These are phyloP conservation scores for Persicaria tinctoria DNA, from an alignment of 148 eudicot species.

Conservation along the genomic window DNA sequence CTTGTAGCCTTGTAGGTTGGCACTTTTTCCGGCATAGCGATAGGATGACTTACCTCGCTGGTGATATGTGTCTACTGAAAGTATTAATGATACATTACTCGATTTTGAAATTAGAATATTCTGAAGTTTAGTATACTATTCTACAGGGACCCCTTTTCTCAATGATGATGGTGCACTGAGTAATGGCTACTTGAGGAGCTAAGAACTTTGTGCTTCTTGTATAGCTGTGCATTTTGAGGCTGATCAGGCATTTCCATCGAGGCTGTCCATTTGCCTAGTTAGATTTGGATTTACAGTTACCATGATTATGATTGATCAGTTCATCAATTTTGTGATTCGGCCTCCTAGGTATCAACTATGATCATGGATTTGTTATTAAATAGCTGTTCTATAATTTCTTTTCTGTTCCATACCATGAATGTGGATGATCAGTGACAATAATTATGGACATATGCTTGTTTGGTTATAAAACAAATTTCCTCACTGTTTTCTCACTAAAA, in stretches of 20 bases:
- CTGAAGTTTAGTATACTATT: neutral
- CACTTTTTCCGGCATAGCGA: neutral
- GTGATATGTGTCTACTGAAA: neutral
- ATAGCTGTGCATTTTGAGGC: neutral
- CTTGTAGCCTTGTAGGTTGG: neutral
- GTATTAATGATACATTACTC: neutral
- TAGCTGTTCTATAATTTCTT: constrained; percentile 1
- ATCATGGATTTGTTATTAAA: neutral
- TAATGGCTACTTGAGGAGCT: constrained; percentile 6
- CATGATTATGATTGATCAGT: constrained; percentile 52
- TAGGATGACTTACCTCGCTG: neutral
- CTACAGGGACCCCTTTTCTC: constrained; percentile 1
- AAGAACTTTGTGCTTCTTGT: constrained; percentile 9
- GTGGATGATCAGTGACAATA: neutral
- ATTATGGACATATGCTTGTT: neutral
- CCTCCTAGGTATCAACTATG: constrained; percentile 57
- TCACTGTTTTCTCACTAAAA: neutral
- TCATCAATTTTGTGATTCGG: constrained; percentile 77
- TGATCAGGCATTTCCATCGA: constrained; percentile 1
- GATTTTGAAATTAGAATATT: neutral
- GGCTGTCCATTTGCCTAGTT: constrained; percentile 9
- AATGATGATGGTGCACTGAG: constrained; percentile 3
- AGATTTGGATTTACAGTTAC: constrained; percentile 2
- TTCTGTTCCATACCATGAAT: neutral
- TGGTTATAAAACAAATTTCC: neutral